Percentiles rank a stretch among this genome's conserved stretches.
phyloP scores from a whole-genome alignment of 2,329 filamentous ascomycete genomes.

The Pseudofabraea citricarpa region DNA sequence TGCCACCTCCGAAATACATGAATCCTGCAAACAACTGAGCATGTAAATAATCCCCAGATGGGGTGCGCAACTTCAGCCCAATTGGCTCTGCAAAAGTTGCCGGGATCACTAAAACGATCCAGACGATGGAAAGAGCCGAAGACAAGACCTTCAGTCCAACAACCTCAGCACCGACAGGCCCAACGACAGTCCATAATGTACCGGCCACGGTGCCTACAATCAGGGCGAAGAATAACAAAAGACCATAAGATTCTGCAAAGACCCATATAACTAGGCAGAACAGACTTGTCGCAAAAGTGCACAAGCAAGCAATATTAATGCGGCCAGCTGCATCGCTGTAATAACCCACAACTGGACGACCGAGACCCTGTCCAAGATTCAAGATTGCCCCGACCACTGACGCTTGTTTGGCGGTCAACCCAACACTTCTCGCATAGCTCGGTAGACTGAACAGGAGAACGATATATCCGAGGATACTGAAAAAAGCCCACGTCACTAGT shows the following conservation, averaged over 20 bases:
- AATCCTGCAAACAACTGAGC: conserved; percentile 56
- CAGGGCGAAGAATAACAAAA: conserved; percentile 67
- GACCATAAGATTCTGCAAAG: conserved; percentile 57
- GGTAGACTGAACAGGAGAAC: conserved; percentile 74
- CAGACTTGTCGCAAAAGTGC: conserved; percentile 60
- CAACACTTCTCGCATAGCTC: conserved; percentile 66
- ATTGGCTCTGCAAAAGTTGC: conserved; percentile 63
- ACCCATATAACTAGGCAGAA: conserved; percentile 70
- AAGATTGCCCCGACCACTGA: conserved; percentile 69
- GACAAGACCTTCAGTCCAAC: conserved; percentile 66
- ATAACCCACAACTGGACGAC: conserved; percentile 67
- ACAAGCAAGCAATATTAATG: conserved; percentile 65
- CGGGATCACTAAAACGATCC: conserved; percentile 67
- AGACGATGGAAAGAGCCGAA: conserved; percentile 64
- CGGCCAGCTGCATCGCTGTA: conserved; percentile 66
- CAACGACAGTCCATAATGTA: conserved; percentile 65
- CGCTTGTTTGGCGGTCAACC: conserved; percentile 61
- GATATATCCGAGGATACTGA: conserved; percentile 69
- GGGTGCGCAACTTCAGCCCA: conserved; percentile 45
- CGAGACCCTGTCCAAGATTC: conserved; percentile 59
- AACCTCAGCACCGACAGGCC: conserved; percentile 68
- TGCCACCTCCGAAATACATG: conserved; percentile 55
- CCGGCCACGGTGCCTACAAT: conserved; percentile 64
- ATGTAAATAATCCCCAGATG: conserved; percentile 47
- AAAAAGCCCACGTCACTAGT: conserved; percentile 62